These are phyloP conservation scores for Plectranthus barbatus DNA, from an alignment of 257 asterid genomes.

Conservation along the genomic window DNA sequence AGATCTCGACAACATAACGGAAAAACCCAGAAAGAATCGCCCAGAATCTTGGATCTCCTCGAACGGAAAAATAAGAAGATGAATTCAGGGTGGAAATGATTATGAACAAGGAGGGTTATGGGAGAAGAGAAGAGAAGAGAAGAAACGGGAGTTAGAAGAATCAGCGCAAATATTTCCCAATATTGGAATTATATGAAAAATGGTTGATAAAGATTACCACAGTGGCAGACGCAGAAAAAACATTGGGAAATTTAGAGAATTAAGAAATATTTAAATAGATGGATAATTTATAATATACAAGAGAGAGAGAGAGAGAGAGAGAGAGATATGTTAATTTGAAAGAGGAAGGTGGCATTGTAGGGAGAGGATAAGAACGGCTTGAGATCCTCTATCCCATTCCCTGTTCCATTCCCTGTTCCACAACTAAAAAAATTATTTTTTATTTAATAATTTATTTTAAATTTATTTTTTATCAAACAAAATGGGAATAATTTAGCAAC, in stretches of 20 bases:
- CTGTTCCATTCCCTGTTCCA: no score
- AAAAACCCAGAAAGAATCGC: not conserved
- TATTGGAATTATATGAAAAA: constrained; percentile 19
- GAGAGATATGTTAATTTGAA: constrained; percentile 1
- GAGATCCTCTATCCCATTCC: no score
- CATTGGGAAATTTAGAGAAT: constrained; percentile 1
- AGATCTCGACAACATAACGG: constrained; percentile 70
- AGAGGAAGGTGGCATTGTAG: constrained; percentile 19
- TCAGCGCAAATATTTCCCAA: not conserved
- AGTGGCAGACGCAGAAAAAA: not conserved
- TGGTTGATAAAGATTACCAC: constrained; percentile 14
- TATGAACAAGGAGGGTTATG: not conserved
- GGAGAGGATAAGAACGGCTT: constrained; percentile 68
- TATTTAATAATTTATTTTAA: no score
- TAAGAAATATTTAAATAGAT: not conserved
- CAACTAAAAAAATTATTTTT: no score
- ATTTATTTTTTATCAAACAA: no score
- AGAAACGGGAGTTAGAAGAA: not conserved
- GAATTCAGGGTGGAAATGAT: constrained; percentile 5
- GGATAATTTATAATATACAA: constrained; percentile 15
- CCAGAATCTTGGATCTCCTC: not conserved
- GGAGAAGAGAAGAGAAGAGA: not conserved
- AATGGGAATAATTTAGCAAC: no score
- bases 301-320: no score
- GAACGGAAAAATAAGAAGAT: not conserved